Base-by-base conservation (phyloP, 495 filamentous ascomycete genomes). In the Sporormia fimetaria region DNA sequence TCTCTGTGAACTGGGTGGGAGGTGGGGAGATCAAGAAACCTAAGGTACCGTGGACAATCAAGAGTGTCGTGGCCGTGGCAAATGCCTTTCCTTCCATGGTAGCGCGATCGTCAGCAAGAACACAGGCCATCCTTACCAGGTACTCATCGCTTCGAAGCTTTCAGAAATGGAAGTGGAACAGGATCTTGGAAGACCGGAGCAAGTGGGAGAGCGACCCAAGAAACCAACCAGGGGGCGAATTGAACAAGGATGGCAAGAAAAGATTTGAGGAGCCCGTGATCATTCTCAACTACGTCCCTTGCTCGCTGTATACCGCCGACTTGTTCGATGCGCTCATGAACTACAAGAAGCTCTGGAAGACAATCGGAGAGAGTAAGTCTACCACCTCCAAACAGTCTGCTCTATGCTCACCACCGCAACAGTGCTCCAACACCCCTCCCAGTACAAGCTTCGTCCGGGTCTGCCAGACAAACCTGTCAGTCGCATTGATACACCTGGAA, bases 1-100 rank as follows among this genome's bases (percentile, higher is more conserved):
- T 61, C 10, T 59, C 58, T 7, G 58, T 62, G 14, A 59, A 54
- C 30, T 62, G 59, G 58, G 36, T 50, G n/a, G 59, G 59, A n/a
- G 59, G 59, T 11, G 59, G 59, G 1, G 45, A 60, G 26, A 47
- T 62, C 43, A 60, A 61, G 42, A 51, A 53, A 14, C 55, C 55
- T 5, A 44, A 50, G 3, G 48, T 52, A 6, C 51, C 57, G 11
- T 61, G 58, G 58, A 53, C 55, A 21, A 48, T 57, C 5, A 26
- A 53, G 21, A 55, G 40, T 4, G 56, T 61, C 1, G 48, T 59
- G 3, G 40, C 40, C 5, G 55, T 56, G 4, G 59, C 59, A 3
- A 58, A 55, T 21, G 44, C 51, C 3, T 63, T 61, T 15, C 59
- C 59, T 16, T 51, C 53, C 12, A 55, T 56, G 18, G 59, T 63